phyloP scores from a whole-genome alignment of 768 basidiomycete species.

The Phlegmacium glaucopus region DNA sequence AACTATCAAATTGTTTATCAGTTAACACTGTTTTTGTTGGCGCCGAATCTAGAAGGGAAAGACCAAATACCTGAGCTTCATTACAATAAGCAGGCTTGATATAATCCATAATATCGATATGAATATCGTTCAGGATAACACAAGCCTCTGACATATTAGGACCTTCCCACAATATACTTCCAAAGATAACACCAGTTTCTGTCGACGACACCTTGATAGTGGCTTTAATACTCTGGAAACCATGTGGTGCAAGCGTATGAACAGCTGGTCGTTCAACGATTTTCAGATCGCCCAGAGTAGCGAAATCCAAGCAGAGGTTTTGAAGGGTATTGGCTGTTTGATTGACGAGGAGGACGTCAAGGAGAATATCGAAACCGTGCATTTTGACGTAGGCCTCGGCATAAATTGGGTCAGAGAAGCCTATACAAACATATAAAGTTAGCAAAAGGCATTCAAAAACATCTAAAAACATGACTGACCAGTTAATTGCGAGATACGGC shows the following conservation, averaged over 20 bases:
- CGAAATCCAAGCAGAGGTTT: conserved; percentile 96
- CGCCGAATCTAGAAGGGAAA: too few relatives aligned
- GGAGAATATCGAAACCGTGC: conserved; percentile 94
- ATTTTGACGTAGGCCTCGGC: conserved; percentile 98
- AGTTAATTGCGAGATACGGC: conserved; percentile 89
- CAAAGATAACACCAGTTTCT: conserved; percentile 98
- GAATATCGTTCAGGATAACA: conserved; percentile 95
- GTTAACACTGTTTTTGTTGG: background rate
- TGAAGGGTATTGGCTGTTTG: conserved; percentile 93
- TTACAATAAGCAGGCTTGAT: conserved; percentile 96
- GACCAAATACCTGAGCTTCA: conserved; percentile 78
- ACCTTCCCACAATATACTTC: conserved; percentile 95
- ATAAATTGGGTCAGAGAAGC: conserved; percentile 98
- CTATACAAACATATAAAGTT: conserved; percentile 29
- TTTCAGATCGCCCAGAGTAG: conserved; percentile 95
- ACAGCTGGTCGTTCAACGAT: conserved; percentile 94
- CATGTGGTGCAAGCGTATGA: conserved; percentile 91
- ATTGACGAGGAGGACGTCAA: conserved; percentile 98
- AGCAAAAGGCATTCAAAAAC: background rate
- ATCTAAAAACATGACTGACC: conserved; percentile 40
- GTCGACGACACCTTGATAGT: conserved; percentile 99
- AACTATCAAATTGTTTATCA: conserved; percentile 48
- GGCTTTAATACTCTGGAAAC: conserved; percentile 98
- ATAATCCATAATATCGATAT: conserved; percentile 98
- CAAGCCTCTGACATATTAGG: conserved; percentile 83